These are phyloP conservation scores for Ceratobasidium sp. DNA, from an alignment of 1,284 basidiomycete species.

Conservation along the genomic window DNA sequence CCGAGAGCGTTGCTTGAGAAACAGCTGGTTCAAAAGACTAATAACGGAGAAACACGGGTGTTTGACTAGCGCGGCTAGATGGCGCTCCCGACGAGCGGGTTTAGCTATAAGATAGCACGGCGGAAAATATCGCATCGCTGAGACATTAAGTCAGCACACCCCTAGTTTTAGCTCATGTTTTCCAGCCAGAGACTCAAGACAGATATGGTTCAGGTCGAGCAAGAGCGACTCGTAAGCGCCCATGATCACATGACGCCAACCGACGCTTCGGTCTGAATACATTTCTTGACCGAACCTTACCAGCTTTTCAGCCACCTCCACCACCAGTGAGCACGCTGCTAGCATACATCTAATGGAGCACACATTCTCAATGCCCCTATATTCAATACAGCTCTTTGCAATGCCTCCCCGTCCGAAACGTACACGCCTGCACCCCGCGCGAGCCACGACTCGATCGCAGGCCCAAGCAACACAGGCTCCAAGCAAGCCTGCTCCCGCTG, in stretches of 20 bases:
- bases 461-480: constrained; percentile 13
- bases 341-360: constrained; percentile 5
- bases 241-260: constrained; percentile 2
- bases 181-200: too few species aligned
- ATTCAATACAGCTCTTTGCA: not conserved
- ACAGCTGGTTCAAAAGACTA: too few species aligned
- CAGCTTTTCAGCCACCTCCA: constrained; percentile 8
- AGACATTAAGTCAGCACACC: too few species aligned
- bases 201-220: too few species aligned
- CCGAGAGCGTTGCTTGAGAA: too few species aligned
- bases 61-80: too few species aligned
- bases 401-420: constrained; percentile 41
- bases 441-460: constrained; percentile 15
- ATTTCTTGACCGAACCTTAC: constrained; percentile 18
- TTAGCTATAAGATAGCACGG: too few species aligned
- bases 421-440: constrained; percentile 15
- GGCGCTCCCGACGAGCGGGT: too few species aligned
- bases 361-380: not conserved
- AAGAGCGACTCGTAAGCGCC: not conserved
- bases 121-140: too few species aligned
- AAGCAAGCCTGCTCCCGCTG: not conserved
- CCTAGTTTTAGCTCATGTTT: too few species aligned
- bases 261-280: constrained; percentile 13
- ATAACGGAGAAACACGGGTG: too few species aligned
- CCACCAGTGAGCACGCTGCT: constrained; percentile 5